Evolutionary conservation across 2,329 filamentous ascomycete genomes (phyloP), one percentile per base, ranked within the genome.

Genomic region (Xylariaceae sp.): DNA sequence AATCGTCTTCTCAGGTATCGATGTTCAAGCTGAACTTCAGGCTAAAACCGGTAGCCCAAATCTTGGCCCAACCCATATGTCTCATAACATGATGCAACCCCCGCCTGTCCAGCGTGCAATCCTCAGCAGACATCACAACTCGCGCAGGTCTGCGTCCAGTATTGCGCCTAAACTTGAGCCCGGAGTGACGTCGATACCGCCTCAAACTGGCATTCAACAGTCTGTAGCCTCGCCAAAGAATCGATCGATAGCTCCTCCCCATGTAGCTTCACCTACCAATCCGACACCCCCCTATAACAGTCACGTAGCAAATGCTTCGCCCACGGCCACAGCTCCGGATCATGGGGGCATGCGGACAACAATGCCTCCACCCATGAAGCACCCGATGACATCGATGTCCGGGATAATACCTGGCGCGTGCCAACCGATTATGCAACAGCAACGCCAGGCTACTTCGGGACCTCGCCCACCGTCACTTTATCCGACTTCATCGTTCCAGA

Each of bases 1-100:
- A 20, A 50, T 18, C 51, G 46, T 39, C 16, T 39, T 24, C 46
- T 35, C 32, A 95, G 92, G 92, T 65, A 96, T 97, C 73, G 93
- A 99, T 80, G 94, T 99, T 42, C 92, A 97, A 76, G 90, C 92
- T 59, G 94, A 97, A 76, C 82, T 99, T 65, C 89, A 90, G 60
- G 88, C 92, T 70, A 97, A 97, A 79, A 92, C 90, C 41, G 91
- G 89, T 65, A 95, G 89, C 74, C 91, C 92, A 46, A 89, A 87
- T 67, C 80, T 94, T 59, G 88, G 81, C 55, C 86, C 82, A 64
- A 90, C 83, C 64, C 81, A 84, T 71, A 81, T 84, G 81, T 76
- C 79, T 63, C 89, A 83, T 73, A 87, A 79, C 71, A 80, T 85
- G 66, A 85, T 89, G 50, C 87, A 89, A 64, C 83, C 87, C 24